Conservation (phyloP, 345 rosid species). For the Brassica nigra region DNA sequence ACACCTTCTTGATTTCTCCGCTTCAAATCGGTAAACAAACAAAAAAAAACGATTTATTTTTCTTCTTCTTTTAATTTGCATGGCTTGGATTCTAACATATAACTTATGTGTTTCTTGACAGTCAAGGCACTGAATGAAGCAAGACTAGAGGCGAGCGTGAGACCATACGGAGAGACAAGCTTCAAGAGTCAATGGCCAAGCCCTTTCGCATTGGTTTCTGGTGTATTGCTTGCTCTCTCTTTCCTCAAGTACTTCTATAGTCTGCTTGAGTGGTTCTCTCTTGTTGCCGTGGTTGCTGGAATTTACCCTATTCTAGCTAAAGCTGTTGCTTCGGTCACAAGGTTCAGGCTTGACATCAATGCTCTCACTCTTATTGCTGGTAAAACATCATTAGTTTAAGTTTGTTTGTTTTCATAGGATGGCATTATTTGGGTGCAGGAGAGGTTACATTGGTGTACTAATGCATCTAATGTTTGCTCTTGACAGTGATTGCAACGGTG, state of each 20-base stretch:
- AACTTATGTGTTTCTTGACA: constrained; percentile 30
- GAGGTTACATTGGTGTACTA: neutral
- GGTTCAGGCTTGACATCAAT: constrained; percentile 64
- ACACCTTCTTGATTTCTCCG: constrained; percentile 58
- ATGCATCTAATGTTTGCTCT: constrained; percentile 1
- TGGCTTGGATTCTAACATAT: neutral
- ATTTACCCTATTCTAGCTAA: constrained; percentile 56
- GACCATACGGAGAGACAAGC: constrained; percentile 52
- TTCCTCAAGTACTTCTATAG: constrained; percentile 53
- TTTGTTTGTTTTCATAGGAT: neutral
- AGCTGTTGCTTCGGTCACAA: constrained; percentile 50
- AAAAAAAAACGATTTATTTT: neutral
- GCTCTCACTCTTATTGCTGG: constrained; percentile 74
- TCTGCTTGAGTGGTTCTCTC: constrained; percentile 56
- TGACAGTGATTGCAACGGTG: constrained; percentile 68
- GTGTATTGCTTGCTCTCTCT: constrained; percentile 52
- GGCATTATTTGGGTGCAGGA: neutral
- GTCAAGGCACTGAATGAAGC: constrained; percentile 78
- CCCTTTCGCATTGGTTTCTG: constrained; percentile 63
- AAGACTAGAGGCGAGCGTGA: constrained; percentile 78
- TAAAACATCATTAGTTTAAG: constrained; percentile 16
- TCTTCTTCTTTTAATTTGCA: neutral
- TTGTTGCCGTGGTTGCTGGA: constrained; percentile 65
- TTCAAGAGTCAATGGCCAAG: constrained; percentile 75
- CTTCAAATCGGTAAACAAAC: constrained; percentile 64